Conservation (phyloP, 2,329 filamentous ascomycete species). For the Neonectria coccinea region DNA sequence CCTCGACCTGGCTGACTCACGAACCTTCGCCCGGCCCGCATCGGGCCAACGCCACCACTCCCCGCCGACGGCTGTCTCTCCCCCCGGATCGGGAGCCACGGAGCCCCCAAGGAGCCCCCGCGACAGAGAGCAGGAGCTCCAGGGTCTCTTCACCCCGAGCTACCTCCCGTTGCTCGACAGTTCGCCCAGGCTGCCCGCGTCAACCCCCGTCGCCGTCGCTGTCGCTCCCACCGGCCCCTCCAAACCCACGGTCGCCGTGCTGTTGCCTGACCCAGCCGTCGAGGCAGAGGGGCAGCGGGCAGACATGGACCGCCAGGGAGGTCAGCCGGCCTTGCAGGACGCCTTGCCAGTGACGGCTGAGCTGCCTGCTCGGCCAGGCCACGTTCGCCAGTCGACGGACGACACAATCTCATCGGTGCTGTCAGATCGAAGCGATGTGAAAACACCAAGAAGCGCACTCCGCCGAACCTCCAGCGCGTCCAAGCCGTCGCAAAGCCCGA, state of each 20-base stretch:
- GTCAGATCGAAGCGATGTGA: constrained; percentile 65
- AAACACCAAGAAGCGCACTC: constrained; percentile 66
- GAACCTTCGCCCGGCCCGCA: constrained; percentile 45
- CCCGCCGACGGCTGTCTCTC: constrained; percentile 45
- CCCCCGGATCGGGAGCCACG: constrained; percentile 45
- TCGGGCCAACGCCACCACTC: constrained; percentile 49
- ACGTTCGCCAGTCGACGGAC: constrained; percentile 57
- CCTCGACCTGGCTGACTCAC: constrained; percentile 52
- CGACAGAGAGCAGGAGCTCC: constrained; percentile 69
- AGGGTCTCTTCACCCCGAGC: constrained; percentile 71
- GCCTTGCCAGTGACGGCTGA: constrained; percentile 34
- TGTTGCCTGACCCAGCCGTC: constrained; percentile 44
- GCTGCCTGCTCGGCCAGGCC: constrained; percentile 48
- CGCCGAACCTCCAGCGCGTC: constrained; percentile 66
- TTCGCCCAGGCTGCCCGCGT: constrained; percentile 41
- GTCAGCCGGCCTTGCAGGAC: constrained; percentile 31
- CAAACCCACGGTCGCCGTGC: constrained; percentile 36
- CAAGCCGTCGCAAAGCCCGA: constrained; percentile 64
- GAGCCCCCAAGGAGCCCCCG: constrained; percentile 58
- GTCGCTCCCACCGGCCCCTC: constrained; percentile 33
- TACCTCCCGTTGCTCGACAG: constrained; percentile 72
- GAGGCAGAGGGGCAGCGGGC: constrained; percentile 39
- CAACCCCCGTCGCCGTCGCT: constrained; percentile 32
- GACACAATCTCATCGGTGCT: constrained; percentile 62
- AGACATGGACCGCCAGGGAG: constrained; percentile 39